Evolutionary conservation across 768 basidiomycete species (phyloP).

Genomic region (Suillus luteus): DNA sequence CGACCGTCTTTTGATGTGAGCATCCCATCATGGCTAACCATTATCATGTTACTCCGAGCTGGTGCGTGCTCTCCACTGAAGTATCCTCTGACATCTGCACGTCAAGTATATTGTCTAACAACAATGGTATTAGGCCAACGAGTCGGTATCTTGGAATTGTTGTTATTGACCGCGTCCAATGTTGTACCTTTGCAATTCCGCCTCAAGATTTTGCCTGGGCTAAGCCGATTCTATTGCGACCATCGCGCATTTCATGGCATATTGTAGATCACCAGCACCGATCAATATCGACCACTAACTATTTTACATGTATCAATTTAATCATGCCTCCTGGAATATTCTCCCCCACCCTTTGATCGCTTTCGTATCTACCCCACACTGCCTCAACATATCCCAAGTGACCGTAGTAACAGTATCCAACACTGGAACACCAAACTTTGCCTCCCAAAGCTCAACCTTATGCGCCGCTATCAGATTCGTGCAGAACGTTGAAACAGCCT

Average conservation of each 20-base stretch:
- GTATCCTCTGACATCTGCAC: too few species aligned
- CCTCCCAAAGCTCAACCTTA: slow-evolving; percentile 2
- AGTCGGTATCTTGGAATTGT: neutral
- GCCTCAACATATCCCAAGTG: slow-evolving; percentile 7
- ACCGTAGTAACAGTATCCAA: slow-evolving; percentile 4
- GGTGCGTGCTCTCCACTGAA: too few species aligned
- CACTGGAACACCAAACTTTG: slow-evolving; percentile 4
- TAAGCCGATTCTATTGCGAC: neutral
- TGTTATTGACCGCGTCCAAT: too few species aligned
- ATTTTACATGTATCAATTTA: neutral
- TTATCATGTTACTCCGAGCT: too few species aligned
- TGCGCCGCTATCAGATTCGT: slow-evolving; percentile 1
- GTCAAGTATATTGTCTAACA: too few species aligned
- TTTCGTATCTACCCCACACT: slow-evolving; percentile 7
- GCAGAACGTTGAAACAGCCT: slow-evolving; percentile 4
- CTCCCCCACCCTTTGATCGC: slow-evolving; percentile 6
- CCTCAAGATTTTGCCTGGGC: too few species aligned
- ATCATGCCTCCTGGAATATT: slow-evolving; percentile 4
- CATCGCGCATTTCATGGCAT: neutral
- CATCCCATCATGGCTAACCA: too few species aligned
- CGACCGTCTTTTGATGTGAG: too few species aligned
- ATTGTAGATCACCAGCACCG: neutral
- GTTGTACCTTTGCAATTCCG: too few species aligned
- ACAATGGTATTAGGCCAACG: too few species aligned
- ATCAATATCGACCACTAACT: too few species aligned